These are phyloP conservation scores for Exophiala viscosa DNA, from an alignment of 2,329 filamentous ascomycete genomes.

Conservation along the genomic window DNA sequence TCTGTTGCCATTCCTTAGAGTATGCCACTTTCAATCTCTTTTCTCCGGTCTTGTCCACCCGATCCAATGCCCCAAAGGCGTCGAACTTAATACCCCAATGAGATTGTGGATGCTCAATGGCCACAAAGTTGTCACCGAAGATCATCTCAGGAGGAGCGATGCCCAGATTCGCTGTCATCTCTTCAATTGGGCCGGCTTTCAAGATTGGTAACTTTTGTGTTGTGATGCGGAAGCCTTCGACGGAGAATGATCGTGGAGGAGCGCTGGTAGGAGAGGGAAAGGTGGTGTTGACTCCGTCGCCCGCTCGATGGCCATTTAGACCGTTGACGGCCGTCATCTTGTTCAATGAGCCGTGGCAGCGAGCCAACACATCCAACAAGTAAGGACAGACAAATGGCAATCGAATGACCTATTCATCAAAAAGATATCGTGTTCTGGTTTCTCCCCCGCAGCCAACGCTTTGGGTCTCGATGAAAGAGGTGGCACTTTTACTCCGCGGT, in stretches of 20 bases:
- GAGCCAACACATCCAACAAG: neutral
- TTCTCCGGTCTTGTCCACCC: conserved; percentile 87
- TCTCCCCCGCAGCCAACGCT: no score
- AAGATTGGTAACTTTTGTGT: conserved; percentile 92
- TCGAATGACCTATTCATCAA: no score
- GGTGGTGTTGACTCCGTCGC: conserved; percentile 45
- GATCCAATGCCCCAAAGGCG: conserved; percentile 80
- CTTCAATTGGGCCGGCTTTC: conserved; percentile 84
- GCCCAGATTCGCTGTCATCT: conserved; percentile 70
- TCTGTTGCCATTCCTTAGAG: conserved; percentile 79
- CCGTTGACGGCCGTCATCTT: conserved; percentile 17
- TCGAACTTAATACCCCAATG: conserved; percentile 79
- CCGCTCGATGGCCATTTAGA: conserved; percentile 20
- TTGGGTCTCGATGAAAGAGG: no score
- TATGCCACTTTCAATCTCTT: conserved; percentile 92
- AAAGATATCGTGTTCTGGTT: no score
- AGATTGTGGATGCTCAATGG: conserved; percentile 67
- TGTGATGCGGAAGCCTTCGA: conserved; percentile 68
- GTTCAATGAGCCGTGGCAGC: neutral
- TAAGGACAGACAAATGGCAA: no score
- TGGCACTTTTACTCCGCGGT: no score
- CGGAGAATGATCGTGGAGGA: conserved; percentile 54
- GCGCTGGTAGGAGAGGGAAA: conserved; percentile 48
- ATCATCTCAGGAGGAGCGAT: conserved; percentile 98
- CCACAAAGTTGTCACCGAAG: conserved; percentile 88